A percentile compares a stretch with the other conserved stretches of the same genome.
Conservation (phyloP, 495 filamentous ascomycete species). For the Durotheca rogersii region DNA sequence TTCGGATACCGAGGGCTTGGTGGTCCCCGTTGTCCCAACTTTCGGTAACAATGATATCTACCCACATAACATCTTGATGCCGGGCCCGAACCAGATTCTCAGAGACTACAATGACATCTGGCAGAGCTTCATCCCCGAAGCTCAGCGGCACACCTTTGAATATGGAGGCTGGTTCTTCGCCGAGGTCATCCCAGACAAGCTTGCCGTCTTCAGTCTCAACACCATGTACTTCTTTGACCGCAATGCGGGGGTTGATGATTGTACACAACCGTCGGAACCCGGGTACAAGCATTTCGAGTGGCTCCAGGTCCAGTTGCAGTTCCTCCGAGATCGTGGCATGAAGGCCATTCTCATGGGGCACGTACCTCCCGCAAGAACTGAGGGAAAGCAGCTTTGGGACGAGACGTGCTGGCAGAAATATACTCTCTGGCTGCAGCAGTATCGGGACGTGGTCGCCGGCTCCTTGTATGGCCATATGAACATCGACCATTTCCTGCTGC, state of each 20-base stretch:
- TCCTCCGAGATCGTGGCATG: conserved; percentile 79
- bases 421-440: conserved; percentile 83
- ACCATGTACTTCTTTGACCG: conserved; percentile 94
- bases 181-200: conserved; percentile 82
- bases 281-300: conserved; percentile 96
- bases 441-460: conserved; percentile 82
- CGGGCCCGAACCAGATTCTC: conserved; percentile 84
- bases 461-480: conserved; percentile 96
- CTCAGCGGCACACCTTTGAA: conserved; percentile 87
- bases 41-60: conserved; percentile 98
- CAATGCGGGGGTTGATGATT: conserved; percentile 91
- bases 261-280: conserved; percentile 70
- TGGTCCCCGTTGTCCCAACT: conserved; percentile 82
- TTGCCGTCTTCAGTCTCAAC: conserved; percentile 94
- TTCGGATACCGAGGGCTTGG: conserved; percentile 55
- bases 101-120: conserved; percentile 71
- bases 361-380: conserved; percentile 84
- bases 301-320: conserved; percentile 86
- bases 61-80: conserved; percentile 89
- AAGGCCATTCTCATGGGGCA: conserved; percentile 95
- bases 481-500: conserved; percentile 93
- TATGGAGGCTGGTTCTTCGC: conserved; percentile 91
- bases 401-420: conserved; percentile 98
- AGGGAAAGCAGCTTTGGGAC: conserved; percentile 84
- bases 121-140: conserved; percentile 85